phyloP scores from a whole-genome alignment of 2,329 filamentous ascomycete species.

The Ascochyta koolunga region DNA sequence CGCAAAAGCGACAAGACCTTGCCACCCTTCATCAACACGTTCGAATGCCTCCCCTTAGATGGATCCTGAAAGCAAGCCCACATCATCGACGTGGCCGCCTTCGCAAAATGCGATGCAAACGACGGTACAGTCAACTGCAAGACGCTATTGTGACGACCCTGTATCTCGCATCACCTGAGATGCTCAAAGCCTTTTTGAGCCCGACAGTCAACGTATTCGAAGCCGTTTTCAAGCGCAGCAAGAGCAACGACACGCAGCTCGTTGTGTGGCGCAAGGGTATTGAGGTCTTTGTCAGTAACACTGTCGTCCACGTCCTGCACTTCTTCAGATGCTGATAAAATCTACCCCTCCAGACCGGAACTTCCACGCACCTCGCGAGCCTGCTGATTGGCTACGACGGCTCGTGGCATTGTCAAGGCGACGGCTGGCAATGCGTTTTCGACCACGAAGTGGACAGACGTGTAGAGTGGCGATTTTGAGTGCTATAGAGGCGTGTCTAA shows the following conservation, averaged over 20 bases:
- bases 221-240: constrained; percentile 12
- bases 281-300: constrained; percentile 21
- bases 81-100: constrained; percentile 16
- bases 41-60: constrained; percentile 7
- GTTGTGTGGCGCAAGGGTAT: constrained; percentile 30
- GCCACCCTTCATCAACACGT: constrained; percentile 8
- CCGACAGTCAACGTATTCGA: constrained; percentile 23
- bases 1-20: neutral
- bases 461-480: constrained; percentile 26
- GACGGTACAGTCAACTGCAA: constrained; percentile 16
- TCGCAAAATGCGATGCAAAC: neutral
- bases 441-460: constrained; percentile 20
- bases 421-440: constrained; percentile 20
- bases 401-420: constrained; percentile 20
- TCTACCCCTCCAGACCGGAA: constrained; percentile 17
- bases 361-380: constrained; percentile 24
- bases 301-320: no score
- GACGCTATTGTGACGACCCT: constrained; percentile 26
- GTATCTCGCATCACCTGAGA: constrained; percentile 7
- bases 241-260: constrained; percentile 13
- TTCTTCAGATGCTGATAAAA: neutral
- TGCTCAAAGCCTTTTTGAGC: constrained; percentile 15
- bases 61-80: constrained; percentile 2
- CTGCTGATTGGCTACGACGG: constrained; percentile 28
- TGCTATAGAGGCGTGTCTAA: constrained; percentile 15